phyloP scores from a whole-genome alignment of 148 eudicot species.

The Rhododendron vialii region DNA sequence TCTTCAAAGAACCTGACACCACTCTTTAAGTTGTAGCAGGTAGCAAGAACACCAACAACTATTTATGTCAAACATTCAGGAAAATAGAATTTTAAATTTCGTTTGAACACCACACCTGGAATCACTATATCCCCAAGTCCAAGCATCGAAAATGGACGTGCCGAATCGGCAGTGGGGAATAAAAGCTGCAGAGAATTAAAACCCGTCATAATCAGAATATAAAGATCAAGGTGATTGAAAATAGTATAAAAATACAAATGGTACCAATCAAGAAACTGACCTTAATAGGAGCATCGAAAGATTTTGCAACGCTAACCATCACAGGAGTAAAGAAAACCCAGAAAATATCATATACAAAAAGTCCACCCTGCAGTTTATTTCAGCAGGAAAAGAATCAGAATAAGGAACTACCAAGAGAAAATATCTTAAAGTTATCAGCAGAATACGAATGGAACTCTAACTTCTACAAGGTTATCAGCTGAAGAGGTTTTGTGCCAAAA shows the following conservation, averaged over 20 bases:
- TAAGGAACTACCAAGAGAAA: neutral
- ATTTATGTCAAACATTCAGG: neutral
- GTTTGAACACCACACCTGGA: conserved; percentile 57
- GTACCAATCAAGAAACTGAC: conserved; percentile 34
- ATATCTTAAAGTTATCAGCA: neutral
- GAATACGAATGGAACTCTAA: neutral
- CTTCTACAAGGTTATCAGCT: neutral
- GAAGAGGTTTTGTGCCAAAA: neutral
- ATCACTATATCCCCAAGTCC: conserved; percentile 98
- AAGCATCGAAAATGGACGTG: conserved; percentile 93
- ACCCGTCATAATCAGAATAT: neutral
- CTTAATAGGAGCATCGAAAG: conserved; percentile 99
- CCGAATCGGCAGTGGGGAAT: conserved; percentile 73
- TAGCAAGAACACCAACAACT: neutral
- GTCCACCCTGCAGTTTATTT: conserved; percentile 66
- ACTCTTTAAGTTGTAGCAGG: neutral
- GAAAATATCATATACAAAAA: conserved; percentile 90
- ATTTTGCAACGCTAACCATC: conserved; percentile 99
- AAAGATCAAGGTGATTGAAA: neutral
- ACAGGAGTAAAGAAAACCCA: conserved; percentile 99
- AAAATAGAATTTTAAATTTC: neutral
- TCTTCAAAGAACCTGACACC: neutral
- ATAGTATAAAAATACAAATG: neutral
- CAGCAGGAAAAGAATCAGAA: neutral
- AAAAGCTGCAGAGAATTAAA: conserved; percentile 64